Evolutionary conservation across 805 yeast genomes (phyloP), one percentile per base, ranked within the genome.

Genomic region (Candida broadrunensis): DNA sequence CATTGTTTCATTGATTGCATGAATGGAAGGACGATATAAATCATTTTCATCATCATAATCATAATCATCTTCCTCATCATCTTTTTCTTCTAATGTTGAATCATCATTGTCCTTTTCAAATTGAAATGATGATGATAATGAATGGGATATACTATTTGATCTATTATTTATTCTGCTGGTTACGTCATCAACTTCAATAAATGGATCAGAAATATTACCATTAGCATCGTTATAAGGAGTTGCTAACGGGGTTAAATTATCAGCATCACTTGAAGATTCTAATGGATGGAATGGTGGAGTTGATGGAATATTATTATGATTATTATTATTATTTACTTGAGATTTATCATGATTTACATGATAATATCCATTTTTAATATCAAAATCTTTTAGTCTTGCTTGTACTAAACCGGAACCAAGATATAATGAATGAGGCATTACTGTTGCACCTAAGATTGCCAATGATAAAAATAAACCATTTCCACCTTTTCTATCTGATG

Each of bases 1-100:
- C 81, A 89, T 78, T 35, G 91, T 80, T 56, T 85, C 86, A 45
- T 81, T 73, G 45, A 89, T 83, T 2, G 97, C 96, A 42, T 80
- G 81, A 32, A 86, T 65, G 2, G 95, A 83, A 12, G 97, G 97
- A 42, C 78, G 73, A 58, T 81, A 83, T 29, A 60, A 48, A 9
- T 60, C 65, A 37, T 69, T 72, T 7, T 66, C 62, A 26, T 63
- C 44, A 12, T 50, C 54, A 9, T 32, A 41, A 11, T 43, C 46
- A n/a, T 36, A 18, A 14, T 30, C 33, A 24, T 26, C 26, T n/a
- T 42, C 36, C 12, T 26, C 14, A 13, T 23, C 37, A 9, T 35
- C 38, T 7, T 24, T 13, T 11, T 19, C 23, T 31, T 25, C 49
- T 9, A 36, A 30, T 15, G 37, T 36, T 5, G 21, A 13, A 20